These are phyloP conservation scores for Elsinoe perseae DNA, from an alignment of 2,329 filamentous ascomycete genomes.

Conservation along the genomic window DNA sequence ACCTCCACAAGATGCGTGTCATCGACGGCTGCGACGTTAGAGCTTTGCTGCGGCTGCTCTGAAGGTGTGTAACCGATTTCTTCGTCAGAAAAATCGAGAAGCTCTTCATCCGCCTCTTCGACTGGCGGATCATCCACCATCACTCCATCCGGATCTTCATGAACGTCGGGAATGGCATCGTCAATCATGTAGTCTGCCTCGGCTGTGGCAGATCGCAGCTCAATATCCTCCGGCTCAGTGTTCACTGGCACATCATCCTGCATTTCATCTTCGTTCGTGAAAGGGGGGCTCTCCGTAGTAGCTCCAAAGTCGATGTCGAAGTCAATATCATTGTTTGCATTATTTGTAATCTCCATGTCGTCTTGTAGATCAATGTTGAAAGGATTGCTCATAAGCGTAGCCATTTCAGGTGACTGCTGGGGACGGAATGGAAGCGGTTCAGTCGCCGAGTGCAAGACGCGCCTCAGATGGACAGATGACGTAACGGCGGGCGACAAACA, in stretches of 20 bases:
- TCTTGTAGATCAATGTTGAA: constrained; percentile 30
- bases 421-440: too few relatives aligned
- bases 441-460: too few relatives aligned
- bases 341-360: constrained; percentile 50
- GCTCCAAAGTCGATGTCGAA: constrained; percentile 55
- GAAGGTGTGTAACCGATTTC: constrained; percentile 17
- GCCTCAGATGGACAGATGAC: too few relatives aligned
- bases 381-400: constrained; percentile 17
- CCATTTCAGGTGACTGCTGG: constrained; percentile 19
- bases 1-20: not conserved
- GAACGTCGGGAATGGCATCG: constrained; percentile 26
- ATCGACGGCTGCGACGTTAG: not conserved
- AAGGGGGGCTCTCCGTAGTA: constrained; percentile 26
- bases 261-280: constrained; percentile 48
- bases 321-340: constrained; percentile 40
- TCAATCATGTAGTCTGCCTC: constrained; percentile 29
- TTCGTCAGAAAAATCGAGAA: constrained; percentile 33
- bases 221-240: constrained; percentile 31
- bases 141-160: constrained; percentile 18
- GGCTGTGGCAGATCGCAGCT: constrained; percentile 29
- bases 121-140: constrained; percentile 18
- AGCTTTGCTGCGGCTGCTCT: not conserved
- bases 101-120: constrained; percentile 28
- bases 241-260: constrained; percentile 41
- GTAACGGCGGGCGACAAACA: too few relatives aligned